Conservation (phyloP, 2,329 filamentous ascomycete genomes). For the Neodidymelliopsis sp. region DNA sequence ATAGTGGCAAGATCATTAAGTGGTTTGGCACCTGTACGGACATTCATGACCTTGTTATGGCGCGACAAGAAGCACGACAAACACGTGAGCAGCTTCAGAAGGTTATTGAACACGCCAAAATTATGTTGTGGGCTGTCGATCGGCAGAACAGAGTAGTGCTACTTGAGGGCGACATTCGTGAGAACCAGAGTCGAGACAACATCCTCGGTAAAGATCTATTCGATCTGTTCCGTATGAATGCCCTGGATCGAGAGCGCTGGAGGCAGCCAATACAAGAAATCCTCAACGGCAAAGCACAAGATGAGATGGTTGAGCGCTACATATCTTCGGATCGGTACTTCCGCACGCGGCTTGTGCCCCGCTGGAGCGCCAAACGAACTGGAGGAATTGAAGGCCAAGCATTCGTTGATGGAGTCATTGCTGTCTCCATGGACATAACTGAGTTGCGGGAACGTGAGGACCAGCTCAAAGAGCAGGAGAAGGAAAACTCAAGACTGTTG, state of each 20-base stretch:
- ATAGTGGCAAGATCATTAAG: constrained; percentile 73
- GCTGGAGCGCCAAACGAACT: constrained; percentile 64
- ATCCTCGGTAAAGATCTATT: constrained; percentile 68
- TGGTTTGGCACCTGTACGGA: constrained; percentile 86
- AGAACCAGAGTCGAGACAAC: constrained; percentile 35
- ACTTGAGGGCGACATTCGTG: constrained; percentile 72
- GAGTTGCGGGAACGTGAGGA: constrained; percentile 71
- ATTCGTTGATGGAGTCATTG: constrained; percentile 75
- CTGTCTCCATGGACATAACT: constrained; percentile 81
- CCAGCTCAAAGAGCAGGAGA: constrained; percentile 68
- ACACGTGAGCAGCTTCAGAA: constrained; percentile 74
- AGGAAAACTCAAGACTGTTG: constrained; percentile 73
- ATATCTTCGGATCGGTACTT: constrained; percentile 69
- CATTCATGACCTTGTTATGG: constrained; percentile 76
- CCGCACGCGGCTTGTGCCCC: constrained; percentile 73
- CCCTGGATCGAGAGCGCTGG: constrained; percentile 52
- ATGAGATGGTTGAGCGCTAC: constrained; percentile 71
- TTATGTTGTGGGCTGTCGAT: constrained; percentile 79
- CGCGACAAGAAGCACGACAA: constrained; percentile 70
- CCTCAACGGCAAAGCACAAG: constrained; percentile 64
- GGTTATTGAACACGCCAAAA: constrained; percentile 76
- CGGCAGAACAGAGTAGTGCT: constrained; percentile 68
- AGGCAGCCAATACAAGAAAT: constrained; percentile 69
- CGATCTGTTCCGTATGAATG: constrained; percentile 61
- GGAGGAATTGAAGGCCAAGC: constrained; percentile 60